Evolutionary conservation across 257 asterid species (phyloP).

Genomic region (Nicotiana otophora): DNA sequence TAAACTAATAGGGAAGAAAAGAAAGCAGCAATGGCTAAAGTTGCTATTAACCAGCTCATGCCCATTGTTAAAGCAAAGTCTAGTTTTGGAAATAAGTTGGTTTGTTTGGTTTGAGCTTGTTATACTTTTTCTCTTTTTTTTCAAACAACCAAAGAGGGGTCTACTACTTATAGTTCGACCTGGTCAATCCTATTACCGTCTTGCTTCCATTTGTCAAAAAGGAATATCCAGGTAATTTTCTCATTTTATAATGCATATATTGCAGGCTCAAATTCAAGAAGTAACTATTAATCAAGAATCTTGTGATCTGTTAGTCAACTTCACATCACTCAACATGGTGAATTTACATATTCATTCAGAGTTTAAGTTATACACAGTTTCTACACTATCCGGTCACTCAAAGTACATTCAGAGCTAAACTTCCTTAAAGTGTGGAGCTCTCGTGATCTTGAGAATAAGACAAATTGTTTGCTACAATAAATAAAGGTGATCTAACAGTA

Average conservation of each 20-base stretch:
- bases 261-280: background rate
- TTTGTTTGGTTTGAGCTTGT: background rate
- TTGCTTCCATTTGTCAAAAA: too few relatives aligned
- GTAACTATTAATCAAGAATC: background rate
- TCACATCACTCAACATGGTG: background rate
- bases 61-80: background rate
- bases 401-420: too few relatives aligned
- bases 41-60: background rate
- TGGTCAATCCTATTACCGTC: too few relatives aligned
- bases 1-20: background rate
- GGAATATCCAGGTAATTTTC: background rate
- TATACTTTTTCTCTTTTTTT: background rate
- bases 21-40: background rate
- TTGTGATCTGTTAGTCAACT: background rate
- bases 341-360: background rate
- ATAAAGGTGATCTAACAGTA: too few relatives aligned
- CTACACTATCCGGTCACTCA: too few relatives aligned
- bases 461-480: too few relatives aligned
- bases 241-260: background rate
- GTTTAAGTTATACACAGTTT: too few relatives aligned
- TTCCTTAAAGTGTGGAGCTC: too few relatives aligned
- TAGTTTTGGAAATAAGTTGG: background rate
- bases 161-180: background rate
- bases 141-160: too few relatives aligned
- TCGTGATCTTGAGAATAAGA: too few relatives aligned